These are phyloP conservation scores for Theobroma grandiflorum DNA, from an alignment of 441 rosid species.

Conservation along the genomic window DNA sequence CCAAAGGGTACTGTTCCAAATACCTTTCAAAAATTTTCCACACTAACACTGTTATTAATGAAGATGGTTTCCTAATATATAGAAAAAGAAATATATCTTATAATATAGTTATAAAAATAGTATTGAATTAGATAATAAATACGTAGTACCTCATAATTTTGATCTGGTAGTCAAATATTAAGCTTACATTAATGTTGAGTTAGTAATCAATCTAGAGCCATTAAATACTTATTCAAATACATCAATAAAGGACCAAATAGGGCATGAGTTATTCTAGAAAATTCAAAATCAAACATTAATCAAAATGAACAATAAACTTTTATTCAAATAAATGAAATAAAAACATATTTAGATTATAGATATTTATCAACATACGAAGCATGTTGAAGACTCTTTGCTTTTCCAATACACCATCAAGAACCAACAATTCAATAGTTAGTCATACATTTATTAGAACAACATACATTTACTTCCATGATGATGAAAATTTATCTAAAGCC, in stretches of 20 bases:
- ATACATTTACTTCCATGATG: too few relatives aligned
- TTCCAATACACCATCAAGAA: too few relatives aligned
- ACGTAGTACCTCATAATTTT: constrained; percentile 22
- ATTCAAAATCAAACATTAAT: too few relatives aligned
- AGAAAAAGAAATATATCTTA: too few relatives aligned
- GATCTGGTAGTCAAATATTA: background rate
- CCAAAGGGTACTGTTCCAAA: background rate
- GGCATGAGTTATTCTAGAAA: background rate
- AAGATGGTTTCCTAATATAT: constrained; percentile 12
- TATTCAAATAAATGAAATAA: too few relatives aligned
- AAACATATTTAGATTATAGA: too few relatives aligned
- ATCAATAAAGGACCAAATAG: constrained; percentile 25
- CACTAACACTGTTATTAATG: background rate
- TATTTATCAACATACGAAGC: too few relatives aligned
- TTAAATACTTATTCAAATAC: constrained; percentile 34
- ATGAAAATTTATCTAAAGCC: too few relatives aligned
- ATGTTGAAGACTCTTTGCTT: too few relatives aligned
- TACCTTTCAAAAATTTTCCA: background rate
- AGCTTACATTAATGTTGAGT: constrained; percentile 25
- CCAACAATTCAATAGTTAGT: too few relatives aligned
- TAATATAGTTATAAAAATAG: background rate
- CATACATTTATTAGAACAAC: too few relatives aligned
- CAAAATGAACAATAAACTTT: background rate
- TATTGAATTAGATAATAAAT: background rate
- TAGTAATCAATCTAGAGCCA: background rate